Base-by-base conservation (phyloP, 2,329 filamentous ascomycete species). In the Furcasterigmium furcatum region DNA sequence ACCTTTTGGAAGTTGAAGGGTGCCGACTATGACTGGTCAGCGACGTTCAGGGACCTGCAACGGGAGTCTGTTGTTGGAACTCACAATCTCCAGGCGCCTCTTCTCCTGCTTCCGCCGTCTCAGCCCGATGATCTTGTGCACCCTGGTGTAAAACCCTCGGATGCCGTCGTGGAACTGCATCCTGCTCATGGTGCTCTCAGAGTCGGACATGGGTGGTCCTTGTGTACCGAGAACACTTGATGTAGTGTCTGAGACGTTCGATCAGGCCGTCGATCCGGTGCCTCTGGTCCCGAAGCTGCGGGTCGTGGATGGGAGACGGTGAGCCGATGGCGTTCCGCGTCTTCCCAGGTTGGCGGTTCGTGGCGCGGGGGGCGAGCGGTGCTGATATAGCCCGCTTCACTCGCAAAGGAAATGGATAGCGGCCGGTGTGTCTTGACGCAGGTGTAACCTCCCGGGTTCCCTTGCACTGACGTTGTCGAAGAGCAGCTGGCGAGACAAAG, bases 1-100 rank as follows among this genome's bases (percentile, higher is more conserved):
- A 80, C 76, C 47, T 72, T 73, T 57, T 76, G 75, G 56, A 82
- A 76, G 58, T 82, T 70, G 62, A 79, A 84, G 0, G 80, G 80
- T 9, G 72, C 72, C 41, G 78, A 82, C 79, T 82, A 48, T n/a
- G 36, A 20, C n/a, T 38, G 39, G 51, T 63, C 52, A 61, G 62
- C 47, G 30, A n/a, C 30, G 16, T 32, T 7, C 2, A n/a, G 5
- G 14, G 25, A 29, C n/a, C n/a, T n/a, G 6, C 30, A 32, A 32
- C 30, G 16, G 16, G 30, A n/a, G 30, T 32, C 18, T 8, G 8
- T 29, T 13, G 8, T 13, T 29, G 25, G 25, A 29, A 56, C 73
- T 50, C 58, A 78, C 74, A 58, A 79, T 79, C 43, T 74, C 65
- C 13, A 73, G 47, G n/a, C 55, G 58, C 18, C 60, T 59, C 56